phyloP scores from a whole-genome alignment of 2,329 filamentous ascomycete species.

The Aspergillus ruber region DNA sequence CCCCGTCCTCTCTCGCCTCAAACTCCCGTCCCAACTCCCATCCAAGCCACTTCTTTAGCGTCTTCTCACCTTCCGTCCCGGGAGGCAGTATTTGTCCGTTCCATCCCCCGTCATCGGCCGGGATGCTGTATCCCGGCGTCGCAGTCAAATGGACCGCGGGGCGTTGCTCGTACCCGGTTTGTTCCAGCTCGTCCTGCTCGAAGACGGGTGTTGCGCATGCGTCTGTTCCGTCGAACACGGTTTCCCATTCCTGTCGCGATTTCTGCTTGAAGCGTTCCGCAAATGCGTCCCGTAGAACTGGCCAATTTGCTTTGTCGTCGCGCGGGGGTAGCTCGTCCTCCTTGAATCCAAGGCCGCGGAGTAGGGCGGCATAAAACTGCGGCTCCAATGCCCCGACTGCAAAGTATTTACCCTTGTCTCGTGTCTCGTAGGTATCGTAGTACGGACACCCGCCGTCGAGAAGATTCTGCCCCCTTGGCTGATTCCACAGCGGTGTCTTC shows the following conservation, averaged over 20 bases:
- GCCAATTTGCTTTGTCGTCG: constrained; percentile 61
- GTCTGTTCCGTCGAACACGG: constrained; percentile 80
- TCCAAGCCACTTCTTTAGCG: constrained; percentile 65
- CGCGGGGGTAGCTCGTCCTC: constrained; percentile 42
- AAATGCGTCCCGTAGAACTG: constrained; percentile 57
- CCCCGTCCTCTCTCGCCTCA: constrained; percentile 54
- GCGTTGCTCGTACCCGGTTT: constrained; percentile 44
- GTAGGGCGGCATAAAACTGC: constrained; percentile 67
- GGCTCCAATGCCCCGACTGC: constrained; percentile 88
- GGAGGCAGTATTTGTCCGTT: constrained; percentile 52
- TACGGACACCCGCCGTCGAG: constrained; percentile 81
- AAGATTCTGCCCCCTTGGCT: constrained; percentile 64
- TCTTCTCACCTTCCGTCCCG: constrained; percentile 66
- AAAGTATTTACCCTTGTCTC: constrained; percentile 65
- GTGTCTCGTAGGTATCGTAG: constrained; percentile 84
- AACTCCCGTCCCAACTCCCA: constrained; percentile 70
- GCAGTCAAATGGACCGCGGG: constrained; percentile 49
- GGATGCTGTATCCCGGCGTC: constrained; percentile 60
- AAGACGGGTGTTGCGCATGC: constrained; percentile 89
- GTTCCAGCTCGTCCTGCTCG: constrained; percentile 64
- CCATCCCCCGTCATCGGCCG: constrained; percentile 64
- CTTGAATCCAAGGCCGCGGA: constrained; percentile 60
- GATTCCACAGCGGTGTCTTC: constrained; percentile 57
- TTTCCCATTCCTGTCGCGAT: constrained; percentile 74
- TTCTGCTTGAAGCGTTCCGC: constrained; percentile 59